Base-by-base conservation (phyloP, 1,284 basidiomycete species). In the Fistulinella cinereoalba region DNA sequence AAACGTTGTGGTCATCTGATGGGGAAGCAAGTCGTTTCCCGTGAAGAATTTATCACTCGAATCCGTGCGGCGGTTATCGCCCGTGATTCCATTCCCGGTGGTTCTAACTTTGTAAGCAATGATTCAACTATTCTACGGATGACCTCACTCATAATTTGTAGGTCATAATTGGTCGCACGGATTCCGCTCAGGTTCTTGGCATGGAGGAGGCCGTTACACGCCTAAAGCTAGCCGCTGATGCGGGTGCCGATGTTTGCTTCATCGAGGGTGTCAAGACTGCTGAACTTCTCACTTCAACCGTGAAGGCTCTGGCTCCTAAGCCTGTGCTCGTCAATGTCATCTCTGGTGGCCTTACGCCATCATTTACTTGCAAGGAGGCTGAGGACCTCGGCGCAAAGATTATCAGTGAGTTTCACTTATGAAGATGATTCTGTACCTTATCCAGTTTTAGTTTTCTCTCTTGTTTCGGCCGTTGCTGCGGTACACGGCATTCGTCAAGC, bases 171-270 rank as follows among this genome's bases (percentile, higher is more conserved):
- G 88, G 85, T 4, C 80, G 88, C 29, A 92, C 88, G 1, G 89
- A 92, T 64, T 86, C 87, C 1, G 85, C 88, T 1, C 88, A 88
- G 57, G 84, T 84, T 4, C 71, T 84, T 19, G 87, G 85, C 22
- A 85, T 89, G 79, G 85, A 90, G n/a, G 88, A 88, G 66, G 88
- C 88, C 0, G 55, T 89, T 45, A 67, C 60, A 16, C 78, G 88
- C 11, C 71, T 92, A 44, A 79, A 82, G 61, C 74, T 88, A 25
- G 88, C 88, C 3, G 77, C 83, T 1, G 81, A 81, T 46, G 83
- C 79, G 5, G 88, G 88, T 27, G 88, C 88, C 1, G 88, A 91
- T 58, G 86, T 89, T 19, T 89, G 85, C 64, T 92, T 92, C 70
- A 87, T 91, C 42, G 88, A 92, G 67, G 88, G 88, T 44, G 85